Base-by-base conservation (phyloP, 305 asterid genomes). In the Solanum chacoense region DNA sequence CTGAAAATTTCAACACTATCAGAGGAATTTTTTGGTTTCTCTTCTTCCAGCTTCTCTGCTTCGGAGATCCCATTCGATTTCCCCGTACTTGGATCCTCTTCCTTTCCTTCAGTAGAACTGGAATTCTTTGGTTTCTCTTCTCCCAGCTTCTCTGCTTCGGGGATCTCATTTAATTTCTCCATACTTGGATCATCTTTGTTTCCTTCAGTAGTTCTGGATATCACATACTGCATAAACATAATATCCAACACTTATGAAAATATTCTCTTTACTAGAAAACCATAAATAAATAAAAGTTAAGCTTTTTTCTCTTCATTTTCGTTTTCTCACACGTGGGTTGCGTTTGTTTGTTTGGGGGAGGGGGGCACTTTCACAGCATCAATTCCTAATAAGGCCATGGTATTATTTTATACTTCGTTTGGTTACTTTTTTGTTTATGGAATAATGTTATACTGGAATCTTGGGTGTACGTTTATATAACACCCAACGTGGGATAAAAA, bases 1-100 rank as follows among this genome's bases (percentile, higher is more conserved):
- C 94, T 92, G 73, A 93, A 91, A 90, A 95, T 90, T 32, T 90
- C 93, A 86, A 93, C 80, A 90, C 92, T 92, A 79, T 88, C 90
- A 63, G 89, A 37, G 11, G 91, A 88, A 65, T 78, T 63, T 34
- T 40, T 74, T 45, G 65, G 76, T 26, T 74, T 85, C 74, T 88
- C 92, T 89, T 85, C 89, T 32, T 88, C 88, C 86, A 24, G 69
- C 67, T 77, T 86, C 38, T 31, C 88, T 59, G 31, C 65, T 40
- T 83, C 87, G 37, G 89, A 85, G 35, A 35, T 76, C 67, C 74
- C 73, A 38, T 89, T 89, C 37, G 83, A 85, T 73, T 71, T 77
- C 34, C 26, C 89, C 26, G 86, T 42, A 4, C 76, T 88, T 86
- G 88, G 89, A 91, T 87, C 88, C 74, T 89, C 91, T 89, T 88